Evolutionary conservation across 768 basidiomycete genomes (phyloP), one percentile per base, ranked within the genome.

Genomic region (Lyophyllum semitale): DNA sequence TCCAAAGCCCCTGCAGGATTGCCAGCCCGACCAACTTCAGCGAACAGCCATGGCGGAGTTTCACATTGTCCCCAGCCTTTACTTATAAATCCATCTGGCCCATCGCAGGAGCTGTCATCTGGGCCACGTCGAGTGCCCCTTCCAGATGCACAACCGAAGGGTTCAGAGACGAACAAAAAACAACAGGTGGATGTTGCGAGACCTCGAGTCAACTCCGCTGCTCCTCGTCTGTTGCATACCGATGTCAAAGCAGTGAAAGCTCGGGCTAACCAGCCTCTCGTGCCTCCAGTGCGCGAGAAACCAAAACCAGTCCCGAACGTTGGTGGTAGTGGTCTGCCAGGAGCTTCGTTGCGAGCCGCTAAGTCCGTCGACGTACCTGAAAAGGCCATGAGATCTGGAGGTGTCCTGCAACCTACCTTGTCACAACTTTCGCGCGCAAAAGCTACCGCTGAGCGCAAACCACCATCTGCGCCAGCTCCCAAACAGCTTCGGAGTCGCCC

Each of bases 361-460:
- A 38, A 35, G 18, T 32, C 52, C 27, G 51, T 42, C 42, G 44
- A 35, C 44, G 51, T 18, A 20, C n/a, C 40, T 6, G 40, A 4
- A 42, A 59, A 58, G 38, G 38, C 48, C 9, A 17, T 42, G n/a
- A 56, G 60, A 55, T 25, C 53, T 25, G 32, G 55, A n/a, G 48
- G 62, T 46, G 51, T 66, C 12, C 62, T 63, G 8, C 64, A 68
- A 42, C 67, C 69, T 1, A 71, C 70, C 23, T 33, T 67, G 11
- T 65, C 70, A 13, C 67, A 70, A 51, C 57, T 69, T 45, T 62
- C 70, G 15, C 66, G 67, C 27, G 53, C 59, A 13, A 65, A 60
- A 50, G 54, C 64, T 27, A 58, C 48, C n/a, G 55, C 59, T 25
- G 55, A 54, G 23, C 57, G 42, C 20, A 65, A 61, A 38, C 23